A percentile compares a stretch with the other conserved stretches of the same genome.
Evolutionary conservation across 148 eudicot genomes (phyloP).

Genomic region (Rheum nobile): DNA sequence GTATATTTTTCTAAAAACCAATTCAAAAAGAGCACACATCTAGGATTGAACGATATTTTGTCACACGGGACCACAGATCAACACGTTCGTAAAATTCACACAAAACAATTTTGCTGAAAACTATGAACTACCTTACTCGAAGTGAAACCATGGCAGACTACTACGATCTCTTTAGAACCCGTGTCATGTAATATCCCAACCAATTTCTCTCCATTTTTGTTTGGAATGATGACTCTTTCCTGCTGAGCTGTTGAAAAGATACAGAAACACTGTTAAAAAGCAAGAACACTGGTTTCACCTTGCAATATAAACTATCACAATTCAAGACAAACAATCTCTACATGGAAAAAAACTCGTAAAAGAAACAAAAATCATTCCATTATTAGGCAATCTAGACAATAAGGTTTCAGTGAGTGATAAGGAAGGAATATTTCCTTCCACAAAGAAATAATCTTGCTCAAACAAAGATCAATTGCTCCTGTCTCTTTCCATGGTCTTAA

Average conservation of each 20-base stretch:
- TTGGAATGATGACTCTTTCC: conserved; percentile 36
- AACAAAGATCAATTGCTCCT: background rate
- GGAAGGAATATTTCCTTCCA: background rate
- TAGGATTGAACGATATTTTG: background rate
- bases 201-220: conserved; percentile 47
- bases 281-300: background rate
- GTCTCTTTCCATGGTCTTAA: background rate
- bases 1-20: background rate
- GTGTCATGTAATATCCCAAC: conserved; percentile 64
- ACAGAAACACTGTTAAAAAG: no score
- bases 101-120: background rate
- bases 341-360: background rate
- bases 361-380: background rate
- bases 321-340: background rate
- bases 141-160: conserved; percentile 67
- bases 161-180: conserved; percentile 48
- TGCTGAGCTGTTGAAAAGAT: conserved; percentile 32
- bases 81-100: background rate
- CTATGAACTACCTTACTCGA: conserved; percentile 36
- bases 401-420: background rate
- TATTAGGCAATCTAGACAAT: background rate
- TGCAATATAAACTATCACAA: background rate
- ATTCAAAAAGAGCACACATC: background rate
- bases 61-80: background rate
- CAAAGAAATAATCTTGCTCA: no score